These are phyloP conservation scores for Candida glucosophila DNA, from an alignment of 1,139 yeast genomes.

Conservation along the genomic window DNA sequence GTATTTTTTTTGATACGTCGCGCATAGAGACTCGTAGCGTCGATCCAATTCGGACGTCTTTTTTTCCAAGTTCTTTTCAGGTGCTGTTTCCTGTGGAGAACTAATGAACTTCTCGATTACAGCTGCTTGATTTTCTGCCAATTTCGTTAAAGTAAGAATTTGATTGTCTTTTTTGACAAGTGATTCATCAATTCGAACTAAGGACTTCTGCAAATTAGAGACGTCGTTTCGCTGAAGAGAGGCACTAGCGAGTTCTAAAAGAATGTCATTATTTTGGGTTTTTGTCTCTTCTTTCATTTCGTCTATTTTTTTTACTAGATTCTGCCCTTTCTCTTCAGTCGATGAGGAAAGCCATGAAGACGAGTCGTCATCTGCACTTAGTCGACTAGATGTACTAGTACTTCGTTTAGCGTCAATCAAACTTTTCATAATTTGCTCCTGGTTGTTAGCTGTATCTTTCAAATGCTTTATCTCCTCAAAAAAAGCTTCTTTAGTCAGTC, in stretches of 20 bases:
- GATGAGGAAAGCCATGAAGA: no score
- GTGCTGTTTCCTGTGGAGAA: slow-evolving; percentile 3
- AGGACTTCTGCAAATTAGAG: slow-evolving; percentile 1
- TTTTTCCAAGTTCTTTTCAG: slow-evolving; percentile 8
- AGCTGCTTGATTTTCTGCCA: slow-evolving; percentile 2
- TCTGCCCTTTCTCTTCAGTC: no score
- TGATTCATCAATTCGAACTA: slow-evolving; percentile 1
- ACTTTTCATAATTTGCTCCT: no score
- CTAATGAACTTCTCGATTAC: slow-evolving; percentile 1
- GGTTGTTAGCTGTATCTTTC: no score
- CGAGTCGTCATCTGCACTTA: no score
- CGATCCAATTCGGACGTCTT: slow-evolving; percentile 9
- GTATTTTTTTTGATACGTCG: slow-evolving; percentile 19
- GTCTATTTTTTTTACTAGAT: no score
- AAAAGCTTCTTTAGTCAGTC: no score
- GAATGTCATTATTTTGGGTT: slow-evolving; percentile 3
- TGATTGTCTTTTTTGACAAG: slow-evolving; percentile 1
- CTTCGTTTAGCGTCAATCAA: no score
- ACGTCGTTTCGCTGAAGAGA: slow-evolving; percentile 3
- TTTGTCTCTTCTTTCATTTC: slow-evolving; percentile 2
- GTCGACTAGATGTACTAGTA: no score
- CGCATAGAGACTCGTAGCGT: slow-evolving; percentile 15
- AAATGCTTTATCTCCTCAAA: no score
- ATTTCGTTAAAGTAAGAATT: slow-evolving; percentile 1
- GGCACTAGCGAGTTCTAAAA: slow-evolving; percentile 2